Conservation (phyloP, 164 flowering plant species). For the Pachysandra terminalis region DNA sequence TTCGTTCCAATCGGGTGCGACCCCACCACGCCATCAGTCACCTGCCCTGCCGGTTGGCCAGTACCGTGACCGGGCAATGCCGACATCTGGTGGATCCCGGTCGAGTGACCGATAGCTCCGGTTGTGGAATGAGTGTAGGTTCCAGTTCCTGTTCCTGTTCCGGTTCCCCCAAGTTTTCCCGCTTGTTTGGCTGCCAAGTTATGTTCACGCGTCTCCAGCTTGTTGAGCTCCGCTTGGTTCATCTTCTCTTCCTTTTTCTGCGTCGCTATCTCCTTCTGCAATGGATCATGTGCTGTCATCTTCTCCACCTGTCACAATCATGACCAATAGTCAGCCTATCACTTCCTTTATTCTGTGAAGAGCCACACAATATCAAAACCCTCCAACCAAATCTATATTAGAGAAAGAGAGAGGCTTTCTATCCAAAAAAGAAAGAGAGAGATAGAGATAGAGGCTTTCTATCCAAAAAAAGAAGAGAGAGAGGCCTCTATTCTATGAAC, state of each 20-base stretch:
- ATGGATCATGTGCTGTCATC: slow-evolving; percentile 36
- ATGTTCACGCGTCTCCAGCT: slow-evolving; percentile 35
- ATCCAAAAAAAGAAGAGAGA: too few species aligned
- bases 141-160: background rate
- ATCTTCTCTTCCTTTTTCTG: slow-evolving; percentile 42
- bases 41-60: too few species aligned
- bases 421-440: too few species aligned
- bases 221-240: slow-evolving; percentile 43
- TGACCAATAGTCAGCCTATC: background rate
- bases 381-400: too few species aligned
- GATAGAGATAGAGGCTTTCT: too few species aligned
- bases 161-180: slow-evolving; percentile 27
- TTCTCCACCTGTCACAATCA: slow-evolving; percentile 23
- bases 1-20: too few species aligned
- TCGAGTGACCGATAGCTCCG: slow-evolving; percentile 18
- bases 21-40: too few species aligned
- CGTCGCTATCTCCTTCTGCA: slow-evolving; percentile 52
- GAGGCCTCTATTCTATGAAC: too few species aligned
- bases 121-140: too few species aligned
- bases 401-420: too few species aligned
- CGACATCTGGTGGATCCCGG: slow-evolving; percentile 46
- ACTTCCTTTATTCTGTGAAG: background rate
- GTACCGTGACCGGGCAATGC: slow-evolving; percentile 59
- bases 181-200: slow-evolving; percentile 34
- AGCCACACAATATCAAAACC: background rate